Percentiles rank a stretch among this genome's conserved stretches.
Conservation (phyloP, 768 basidiomycete species). For the Stropharia rugosoannulata region DNA sequence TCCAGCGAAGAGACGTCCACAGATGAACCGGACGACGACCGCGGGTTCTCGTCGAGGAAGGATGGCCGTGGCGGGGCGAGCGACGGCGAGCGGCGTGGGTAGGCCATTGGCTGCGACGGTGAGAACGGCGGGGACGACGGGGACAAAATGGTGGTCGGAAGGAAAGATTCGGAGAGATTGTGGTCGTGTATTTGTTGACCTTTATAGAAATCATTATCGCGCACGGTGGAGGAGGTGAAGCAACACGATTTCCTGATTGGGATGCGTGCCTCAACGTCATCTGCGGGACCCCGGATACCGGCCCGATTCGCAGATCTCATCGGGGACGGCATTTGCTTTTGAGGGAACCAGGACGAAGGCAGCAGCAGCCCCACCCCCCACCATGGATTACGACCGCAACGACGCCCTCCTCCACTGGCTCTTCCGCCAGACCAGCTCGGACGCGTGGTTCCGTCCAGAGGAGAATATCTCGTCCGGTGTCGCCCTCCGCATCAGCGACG, state of each 20-base stretch:
- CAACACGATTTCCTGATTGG: background rate
- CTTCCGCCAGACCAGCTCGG: slow-evolving; percentile 76
- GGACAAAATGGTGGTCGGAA: background rate
- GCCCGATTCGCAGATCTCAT: slow-evolving; percentile 1
- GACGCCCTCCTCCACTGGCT: slow-evolving; percentile 81
- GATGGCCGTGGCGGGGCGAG: slow-evolving; percentile 25
- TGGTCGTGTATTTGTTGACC: background rate
- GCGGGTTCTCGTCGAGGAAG: slow-evolving; percentile 17
- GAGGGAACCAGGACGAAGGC: background rate
- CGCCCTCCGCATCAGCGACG: slow-evolving; percentile 51
- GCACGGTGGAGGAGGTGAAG: background rate
- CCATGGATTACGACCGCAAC: slow-evolving; percentile 76
- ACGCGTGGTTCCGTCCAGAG: slow-evolving; percentile 83
- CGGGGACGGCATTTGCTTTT: slow-evolving; percentile 10
- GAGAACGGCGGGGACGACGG: background rate
- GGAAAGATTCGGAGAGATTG: background rate
- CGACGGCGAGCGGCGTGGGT: slow-evolving; percentile 9
- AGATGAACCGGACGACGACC: slow-evolving; percentile 14
- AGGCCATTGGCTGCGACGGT: slow-evolving; percentile 6
- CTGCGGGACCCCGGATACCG: slow-evolving; percentile 9
- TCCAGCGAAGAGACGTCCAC: slow-evolving; percentile 12
- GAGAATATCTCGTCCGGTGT: slow-evolving; percentile 74
- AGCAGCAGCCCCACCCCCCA: background rate
- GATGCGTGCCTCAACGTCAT: slow-evolving; percentile 1
- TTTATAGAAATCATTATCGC: background rate